Conservation (phyloP, 2,329 filamentous ascomycete species). For the Dactylonectria estremocensis region DNA sequence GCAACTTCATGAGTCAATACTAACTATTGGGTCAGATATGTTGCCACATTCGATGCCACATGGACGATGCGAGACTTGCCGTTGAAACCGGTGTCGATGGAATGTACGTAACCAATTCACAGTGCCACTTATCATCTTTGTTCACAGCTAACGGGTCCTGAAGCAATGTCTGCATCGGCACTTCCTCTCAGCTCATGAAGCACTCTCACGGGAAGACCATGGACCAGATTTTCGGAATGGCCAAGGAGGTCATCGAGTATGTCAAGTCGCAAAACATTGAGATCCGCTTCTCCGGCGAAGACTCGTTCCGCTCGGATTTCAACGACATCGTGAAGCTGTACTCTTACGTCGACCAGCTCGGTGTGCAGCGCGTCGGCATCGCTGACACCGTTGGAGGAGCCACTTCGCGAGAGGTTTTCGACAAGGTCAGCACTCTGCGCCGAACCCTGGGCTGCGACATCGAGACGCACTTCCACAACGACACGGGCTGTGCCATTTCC, state of each 20-base stretch:
- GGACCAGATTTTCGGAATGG: conserved; percentile 82
- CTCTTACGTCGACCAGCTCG: conserved; percentile 85
- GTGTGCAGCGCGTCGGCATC: conserved; percentile 86
- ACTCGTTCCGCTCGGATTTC: conserved; percentile 88
- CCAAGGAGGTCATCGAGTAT: conserved; percentile 52
- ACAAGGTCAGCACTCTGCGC: conserved; percentile 54
- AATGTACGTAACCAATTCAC: conserved; percentile 17
- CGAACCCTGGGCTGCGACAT: conserved; percentile 75
- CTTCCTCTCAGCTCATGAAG: conserved; percentile 85
- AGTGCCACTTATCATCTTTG: no score
- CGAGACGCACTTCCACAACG: conserved; percentile 76
- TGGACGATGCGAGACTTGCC: conserved; percentile 76
- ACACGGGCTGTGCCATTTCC: conserved; percentile 91
- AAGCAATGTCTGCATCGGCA: conserved; percentile 84
- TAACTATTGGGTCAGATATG: conserved; percentile 24
- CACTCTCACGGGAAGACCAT: conserved; percentile 94
- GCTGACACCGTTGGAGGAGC: conserved; percentile 75
- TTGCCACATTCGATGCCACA: conserved; percentile 50
- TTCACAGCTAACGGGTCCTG: conserved; percentile 1
- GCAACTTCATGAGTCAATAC: neutral
- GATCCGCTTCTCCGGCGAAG: conserved; percentile 76
- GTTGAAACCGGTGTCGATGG: conserved; percentile 81
- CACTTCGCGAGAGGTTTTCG: conserved; percentile 88
- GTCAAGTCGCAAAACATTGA: conserved; percentile 45
- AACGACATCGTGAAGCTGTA: conserved; percentile 84